Conservation (phyloP, 139 green algal genomes). For the Dunaliella sp. region DNA sequence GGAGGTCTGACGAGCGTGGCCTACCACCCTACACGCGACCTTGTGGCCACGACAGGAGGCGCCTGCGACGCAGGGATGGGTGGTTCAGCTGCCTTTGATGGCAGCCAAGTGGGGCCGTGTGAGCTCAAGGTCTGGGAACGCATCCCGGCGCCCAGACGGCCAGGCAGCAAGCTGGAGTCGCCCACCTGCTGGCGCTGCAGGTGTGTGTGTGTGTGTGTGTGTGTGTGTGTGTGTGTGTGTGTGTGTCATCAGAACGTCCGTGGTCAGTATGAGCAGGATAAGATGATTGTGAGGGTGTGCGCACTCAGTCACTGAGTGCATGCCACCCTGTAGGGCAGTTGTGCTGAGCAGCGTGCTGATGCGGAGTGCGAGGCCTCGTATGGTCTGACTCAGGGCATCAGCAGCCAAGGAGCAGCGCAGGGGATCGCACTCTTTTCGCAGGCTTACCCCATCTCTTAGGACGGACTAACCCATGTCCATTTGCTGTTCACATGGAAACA, state of each 20-base stretch:
- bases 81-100: background rate
- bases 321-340: background rate
- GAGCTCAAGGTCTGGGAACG: conserved; percentile 57
- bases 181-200: conserved; percentile 20
- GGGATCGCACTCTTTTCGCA: no score
- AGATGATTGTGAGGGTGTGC: background rate
- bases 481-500: no score
- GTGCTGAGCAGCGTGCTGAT: background rate
- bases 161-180: background rate
- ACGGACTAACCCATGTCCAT: no score
- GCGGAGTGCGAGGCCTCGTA: background rate
- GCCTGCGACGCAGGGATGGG: background rate
- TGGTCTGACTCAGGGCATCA: no score
- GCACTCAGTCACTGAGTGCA: background rate
- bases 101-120: conserved; percentile 7
- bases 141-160: background rate
- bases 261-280: background rate
- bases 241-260: background rate
- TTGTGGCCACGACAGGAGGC: conserved; percentile 49
- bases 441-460: no score
- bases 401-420: no score
- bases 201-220: background rate
- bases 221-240: background rate
- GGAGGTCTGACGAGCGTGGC: conserved; percentile 37
- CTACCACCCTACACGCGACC: conserved; percentile 43